Base-by-base conservation (phyloP, 371 early-diverging fungal genomes). In the Mucor plumbeus region DNA sequence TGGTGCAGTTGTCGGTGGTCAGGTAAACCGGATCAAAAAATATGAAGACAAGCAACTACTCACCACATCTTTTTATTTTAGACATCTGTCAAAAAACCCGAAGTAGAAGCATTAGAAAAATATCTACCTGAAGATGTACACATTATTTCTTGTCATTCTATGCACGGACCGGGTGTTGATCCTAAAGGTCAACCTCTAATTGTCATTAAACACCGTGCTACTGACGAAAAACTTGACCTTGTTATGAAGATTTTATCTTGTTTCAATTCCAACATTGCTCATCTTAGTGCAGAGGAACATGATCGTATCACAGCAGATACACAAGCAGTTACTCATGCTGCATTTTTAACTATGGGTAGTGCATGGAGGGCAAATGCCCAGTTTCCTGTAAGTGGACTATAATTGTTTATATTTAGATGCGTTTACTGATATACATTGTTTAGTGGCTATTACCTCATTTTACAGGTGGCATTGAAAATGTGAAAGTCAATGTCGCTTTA, bases 251-350 rank as follows among this genome's bases (percentile, higher is more conserved):
- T 96, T 4, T 71, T 97, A 36, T 80, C 79, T 8, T 86, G 91
- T 53, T 87, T 97, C 17, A 85, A 91, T 64, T 93, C 95, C 5
- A 84, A 94, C 48, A 83, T 95, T 53, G 94, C 95, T 1, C 84
- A 90, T 69, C 70, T 97, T 67, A 83, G 86, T 35, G 89, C 86
- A 57, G 80, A 91, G 68, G 95, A 97, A 65, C 98, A 98, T 67
- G 98, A 98, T 73, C 83, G 88, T 43, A 95, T 97, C 55, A 98
- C 98, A 3, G 98, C 98, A 1, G 97, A 98, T 71, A 98, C 98
- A 1, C 98, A 98, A 76, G 97, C 98, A 7, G 96, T 94, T 13
- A 98, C 98, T 3, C 98, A 98, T 73, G 84, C 96, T 57, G 95
- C 97, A 14, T 98, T 97, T 72, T 73, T 96, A 56, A 91, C 87